Base-by-base conservation (phyloP, 495 filamentous ascomycete genomes). In the Aspergillus biplanus region DNA sequence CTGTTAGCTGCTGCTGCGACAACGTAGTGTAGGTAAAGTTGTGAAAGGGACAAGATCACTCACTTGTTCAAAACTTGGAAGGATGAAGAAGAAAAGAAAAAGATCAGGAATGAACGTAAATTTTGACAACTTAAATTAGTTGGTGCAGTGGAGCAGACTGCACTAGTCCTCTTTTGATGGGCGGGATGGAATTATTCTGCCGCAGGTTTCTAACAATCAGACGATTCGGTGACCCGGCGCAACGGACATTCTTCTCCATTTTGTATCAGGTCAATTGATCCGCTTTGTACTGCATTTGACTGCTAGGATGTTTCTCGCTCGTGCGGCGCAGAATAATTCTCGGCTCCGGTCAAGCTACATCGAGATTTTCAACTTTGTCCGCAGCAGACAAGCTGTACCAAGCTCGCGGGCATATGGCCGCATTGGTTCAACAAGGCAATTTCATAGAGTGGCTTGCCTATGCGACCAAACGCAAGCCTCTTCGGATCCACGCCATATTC, bases 51-150 rank as follows among this genome's bases (percentile, higher is more conserved):
- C 21, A 27, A 27, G 56, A 69, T 59, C 65, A 83, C 92, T 87
- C 81, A 98, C 94, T 77, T 89, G 83, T 88, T 89, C 89, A 91
- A 96, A 96, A 92, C 88, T 91, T 92, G 92, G 93, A 97, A 96
- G 92, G 93, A 96, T 95, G 83, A 80, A 87, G 86, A 87, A 80
- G 77, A 85, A 82, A 84, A 77, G 72, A 80, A 73, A 75, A 79
- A 56, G 37, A 56, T 49, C 59, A 53, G 21, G 58, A 50, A 27
- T 2, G 21, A 27, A 58, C 47, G 15, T n/a, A n/a, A 63, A 64
- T 65, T 65, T 59, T 62, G 64, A 61, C 50, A 57, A 27, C 69
- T 73, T 72, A 58, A 34, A 44, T 63, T 56, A 56, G 56, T 52
- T 67, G 46, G 50, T 57, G 50, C 56, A 59, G 57, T 42, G 57